Conservation (phyloP, 805 yeast genomes). For the Myxozyma sirexii region DNA sequence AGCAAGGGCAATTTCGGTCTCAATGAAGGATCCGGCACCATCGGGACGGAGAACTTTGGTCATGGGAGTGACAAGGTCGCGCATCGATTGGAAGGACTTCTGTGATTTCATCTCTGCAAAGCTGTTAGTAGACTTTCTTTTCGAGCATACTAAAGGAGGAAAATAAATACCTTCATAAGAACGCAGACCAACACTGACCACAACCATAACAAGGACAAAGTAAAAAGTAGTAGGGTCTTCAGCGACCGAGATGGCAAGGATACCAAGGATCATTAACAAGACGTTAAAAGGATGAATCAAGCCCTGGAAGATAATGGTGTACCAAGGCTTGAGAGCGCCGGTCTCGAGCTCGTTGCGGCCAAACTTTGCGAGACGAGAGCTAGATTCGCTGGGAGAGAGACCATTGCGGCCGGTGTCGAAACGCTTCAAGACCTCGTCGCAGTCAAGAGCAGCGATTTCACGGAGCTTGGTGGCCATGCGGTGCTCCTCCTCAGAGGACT, state of each 20-base stretch:
- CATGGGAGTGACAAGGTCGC: conserved; percentile 29
- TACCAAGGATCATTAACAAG: conserved; percentile 30
- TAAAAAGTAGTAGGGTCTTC: conserved; percentile 34
- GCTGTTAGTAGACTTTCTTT: not conserved
- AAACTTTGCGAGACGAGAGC: conserved; percentile 17
- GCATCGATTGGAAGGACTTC: conserved; percentile 32
- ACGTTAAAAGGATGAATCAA: conserved; percentile 32
- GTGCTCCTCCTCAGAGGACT: conserved; percentile 32
- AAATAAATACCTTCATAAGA: conserved; percentile 26
- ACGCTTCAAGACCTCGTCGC: conserved; percentile 22
- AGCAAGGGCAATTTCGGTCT: conserved; percentile 57
- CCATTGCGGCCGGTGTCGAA: conserved; percentile 28
- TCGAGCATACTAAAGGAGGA: not conserved
- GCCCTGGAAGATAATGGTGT: conserved; percentile 25
- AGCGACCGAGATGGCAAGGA: conserved; percentile 32
- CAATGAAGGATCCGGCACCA: conserved; percentile 23
- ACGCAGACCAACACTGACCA: conserved; percentile 31
- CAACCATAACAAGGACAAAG: conserved; percentile 32
- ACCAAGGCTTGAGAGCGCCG: conserved; percentile 32
- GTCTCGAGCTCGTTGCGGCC: conserved; percentile 32
- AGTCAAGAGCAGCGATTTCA: conserved; percentile 23
- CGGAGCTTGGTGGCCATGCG: conserved; percentile 25
- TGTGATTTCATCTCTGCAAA: conserved; percentile 30
- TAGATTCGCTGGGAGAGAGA: conserved; percentile 21
- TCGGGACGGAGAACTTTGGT: conserved; percentile 31